A percentile compares a stretch with the other conserved stretches of the same genome.
These are phyloP conservation scores for Xylariaceae sp. DNA, from an alignment of 2,329 filamentous ascomycete species.

Conservation along the genomic window DNA sequence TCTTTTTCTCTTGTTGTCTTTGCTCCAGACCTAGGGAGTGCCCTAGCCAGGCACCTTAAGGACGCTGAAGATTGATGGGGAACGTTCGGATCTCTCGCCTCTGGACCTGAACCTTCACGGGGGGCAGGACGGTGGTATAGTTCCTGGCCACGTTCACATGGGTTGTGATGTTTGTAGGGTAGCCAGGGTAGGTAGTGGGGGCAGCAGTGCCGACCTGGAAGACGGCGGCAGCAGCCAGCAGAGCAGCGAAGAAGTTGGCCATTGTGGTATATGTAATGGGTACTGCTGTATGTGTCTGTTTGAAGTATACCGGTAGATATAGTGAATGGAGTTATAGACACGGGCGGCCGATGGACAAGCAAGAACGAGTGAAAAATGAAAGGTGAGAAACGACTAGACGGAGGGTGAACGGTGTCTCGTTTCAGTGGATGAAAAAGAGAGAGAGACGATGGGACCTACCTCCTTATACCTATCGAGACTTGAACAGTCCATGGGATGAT, in stretches of 20 bases:
- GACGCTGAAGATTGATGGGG: constrained; percentile 23
- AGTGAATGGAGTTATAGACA: constrained; percentile 6
- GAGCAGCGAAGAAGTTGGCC: constrained; percentile 27
- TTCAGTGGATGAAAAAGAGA: too few species aligned
- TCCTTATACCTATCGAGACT: constrained; percentile 24
- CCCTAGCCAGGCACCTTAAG: constrained; percentile 15
- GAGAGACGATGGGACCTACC: not conserved
- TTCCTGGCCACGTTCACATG: constrained; percentile 6
- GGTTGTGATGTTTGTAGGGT: constrained; percentile 9
- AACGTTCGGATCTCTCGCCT: constrained; percentile 22
- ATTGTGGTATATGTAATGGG: constrained; percentile 12
- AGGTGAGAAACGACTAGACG: constrained; percentile 9
- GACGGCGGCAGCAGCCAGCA: constrained; percentile 25
- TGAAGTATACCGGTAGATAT: not conserved
- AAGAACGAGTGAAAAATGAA: constrained; percentile 9
- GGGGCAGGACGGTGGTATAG: constrained; percentile 15
- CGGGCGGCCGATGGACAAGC: constrained; percentile 7
- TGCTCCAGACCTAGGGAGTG: too few species aligned
- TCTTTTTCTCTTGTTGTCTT: not conserved
- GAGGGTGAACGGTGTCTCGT: too few species aligned
- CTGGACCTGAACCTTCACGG: constrained; percentile 1
- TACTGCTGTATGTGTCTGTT: not conserved
- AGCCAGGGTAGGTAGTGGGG: constrained; percentile 19
- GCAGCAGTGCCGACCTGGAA: constrained; percentile 24
- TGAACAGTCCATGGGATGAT: not conserved